These are phyloP conservation scores for Fraxinus pennsylvanica DNA, from an alignment of 257 asterid species.

Conservation along the genomic window DNA sequence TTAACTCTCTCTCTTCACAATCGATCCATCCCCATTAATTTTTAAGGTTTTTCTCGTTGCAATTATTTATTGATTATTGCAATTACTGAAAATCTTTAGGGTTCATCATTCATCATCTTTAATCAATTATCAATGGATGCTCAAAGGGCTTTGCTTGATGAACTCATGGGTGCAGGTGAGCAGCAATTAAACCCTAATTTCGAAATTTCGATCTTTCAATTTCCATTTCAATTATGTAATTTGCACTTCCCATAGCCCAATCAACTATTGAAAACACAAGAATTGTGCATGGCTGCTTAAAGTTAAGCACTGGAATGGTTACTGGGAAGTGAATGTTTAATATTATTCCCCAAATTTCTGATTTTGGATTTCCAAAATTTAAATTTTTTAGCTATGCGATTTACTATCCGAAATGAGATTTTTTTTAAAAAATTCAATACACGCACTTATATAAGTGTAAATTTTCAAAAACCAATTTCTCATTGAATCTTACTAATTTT, in stretches of 20 bases:
- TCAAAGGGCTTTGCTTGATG: constrained; percentile 91
- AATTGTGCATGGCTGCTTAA: constrained; percentile 12
- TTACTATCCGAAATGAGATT: too few relatives aligned
- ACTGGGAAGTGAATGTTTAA: not conserved
- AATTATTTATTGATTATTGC: not conserved
- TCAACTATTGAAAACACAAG: not conserved
- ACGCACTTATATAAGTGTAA: too few relatives aligned
- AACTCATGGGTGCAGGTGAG: constrained; percentile 91
- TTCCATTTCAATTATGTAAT: not conserved
- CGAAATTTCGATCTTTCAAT: constrained; percentile 3
- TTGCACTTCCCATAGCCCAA: constrained; percentile 4
- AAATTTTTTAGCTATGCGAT: not conserved
- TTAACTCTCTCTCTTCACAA: not conserved
- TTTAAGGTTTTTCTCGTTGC: not conserved
- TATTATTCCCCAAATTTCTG: constrained; percentile 7
- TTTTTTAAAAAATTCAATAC: too few relatives aligned
- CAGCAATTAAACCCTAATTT: constrained; percentile 27
- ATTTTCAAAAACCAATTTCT: too few relatives aligned
- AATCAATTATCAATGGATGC: constrained; percentile 62
- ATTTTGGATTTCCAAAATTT: not conserved
- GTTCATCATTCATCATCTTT: constrained; percentile 11
- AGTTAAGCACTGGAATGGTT: constrained; percentile 1
- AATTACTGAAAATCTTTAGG: constrained; percentile 7
- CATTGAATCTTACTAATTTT: not conserved
- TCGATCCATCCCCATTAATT: not conserved